Evolutionary conservation across 208 protist genomes (phyloP), one percentile per base, ranked within the genome.

Genomic region (Kentomonas sorsogonicus): DNA sequence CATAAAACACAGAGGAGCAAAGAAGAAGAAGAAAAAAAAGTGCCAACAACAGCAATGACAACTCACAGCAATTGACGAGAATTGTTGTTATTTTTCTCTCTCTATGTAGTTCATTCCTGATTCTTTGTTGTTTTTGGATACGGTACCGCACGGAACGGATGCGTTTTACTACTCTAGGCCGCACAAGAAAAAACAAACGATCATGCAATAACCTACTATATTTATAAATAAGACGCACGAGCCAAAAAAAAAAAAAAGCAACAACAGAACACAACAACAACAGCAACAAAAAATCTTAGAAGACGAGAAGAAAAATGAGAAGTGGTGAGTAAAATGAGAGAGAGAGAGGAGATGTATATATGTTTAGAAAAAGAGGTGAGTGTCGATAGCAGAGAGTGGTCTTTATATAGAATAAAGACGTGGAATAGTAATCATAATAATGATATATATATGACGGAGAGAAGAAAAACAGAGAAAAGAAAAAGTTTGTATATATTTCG

Each of bases 191-290:
- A 36, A 36, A 36, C 33, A 16, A 45, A 23, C 10, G n/a, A 45
- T 25, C 5, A 6, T 25, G n/a, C 40, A 16, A 6, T 20, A 23
- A 23, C 5, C 20, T 22, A 16, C 5, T 23, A 45, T 5, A 20
- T 22, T 45, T 20, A 9, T 13, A 34, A 25, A 51, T 7, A 40
- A 20, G 5, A 40, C 3, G n/a, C 7, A 29, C 44, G 40, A 48
- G n/a, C 25, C 10, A 22, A 46, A 59, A 59, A 59, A 64, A 63
- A 53, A 51, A 59, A 46, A 54, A 33, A 56, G 48, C 25, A 72
- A 56, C 25, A 51, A 47, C 29, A 22, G 11, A 46, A 50, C 38
- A 18, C 2, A 55, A 43, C 7, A 38, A 41, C n/a, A 50, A 62
- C 36, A 43, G 31, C 27, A 53, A 53, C 15, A 44, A 43, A n/a